Base-by-base conservation (phyloP, 257 asterid genomes). In the Plantago ovata region DNA sequence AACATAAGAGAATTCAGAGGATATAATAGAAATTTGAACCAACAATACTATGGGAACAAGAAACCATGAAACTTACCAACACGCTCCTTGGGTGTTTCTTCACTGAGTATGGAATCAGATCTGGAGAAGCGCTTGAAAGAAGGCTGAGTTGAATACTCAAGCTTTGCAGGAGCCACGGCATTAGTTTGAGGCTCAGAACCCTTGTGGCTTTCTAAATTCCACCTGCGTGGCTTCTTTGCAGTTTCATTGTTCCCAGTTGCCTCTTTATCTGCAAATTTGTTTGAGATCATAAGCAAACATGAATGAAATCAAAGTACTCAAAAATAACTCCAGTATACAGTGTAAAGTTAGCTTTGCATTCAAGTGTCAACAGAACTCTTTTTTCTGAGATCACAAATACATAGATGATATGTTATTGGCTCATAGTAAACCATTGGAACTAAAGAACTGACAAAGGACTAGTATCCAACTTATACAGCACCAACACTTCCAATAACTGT, bases 31-130 rank as follows among this genome's bases (percentile, higher is more conserved):
- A 67, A 53, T 36, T 19, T 38, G 48, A 51, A 46, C 54, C 48
- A 65, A 53, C 20, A 38, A 22, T 13, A 70, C 36, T 46, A 32
- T 2, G 10, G 20, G 9, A 56, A 23, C 49, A 16, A 36, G 43
- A 57, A 56, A 56, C 23, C 18, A 47, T 32, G 57, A 32, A 62
- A 68, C 69, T 79, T 66, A 90, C 97, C 96, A 60, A 77, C 65
- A 53, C 94, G 95, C 80, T 84, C 96, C 70, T 82, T 80, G 53
- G 95, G 75, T 46, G 65, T 65, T 72, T 76, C 95, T 52, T 64
- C 86, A 50, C 68, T 56, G 46, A 39, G 69, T 13, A 69, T 15
- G 21, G 81, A 66, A 39, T 78, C 79, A 52, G 76, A 53, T 51
- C 66, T 83, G 44, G 86, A 62, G 53, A 70, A 39, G 72, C 83